These are phyloP conservation scores for Colletotrichum karsti DNA, from an alignment of 2,329 filamentous ascomycete species.

Conservation along the genomic window DNA sequence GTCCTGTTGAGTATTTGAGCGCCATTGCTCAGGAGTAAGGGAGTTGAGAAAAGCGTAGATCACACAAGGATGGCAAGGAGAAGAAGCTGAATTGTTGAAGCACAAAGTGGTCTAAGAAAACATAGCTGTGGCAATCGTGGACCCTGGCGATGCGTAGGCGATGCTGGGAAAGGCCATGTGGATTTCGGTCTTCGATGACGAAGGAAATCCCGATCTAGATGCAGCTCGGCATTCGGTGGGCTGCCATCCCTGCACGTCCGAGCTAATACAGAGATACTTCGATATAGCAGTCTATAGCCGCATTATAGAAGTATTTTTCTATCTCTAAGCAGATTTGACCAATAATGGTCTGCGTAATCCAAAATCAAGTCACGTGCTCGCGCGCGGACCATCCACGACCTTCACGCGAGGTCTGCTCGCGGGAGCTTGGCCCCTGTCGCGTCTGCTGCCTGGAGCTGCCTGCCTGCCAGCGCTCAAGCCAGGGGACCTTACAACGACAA, in stretches of 20 bases:
- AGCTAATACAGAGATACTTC: conserved; percentile 4
- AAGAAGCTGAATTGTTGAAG: background rate
- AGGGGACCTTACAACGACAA: background rate
- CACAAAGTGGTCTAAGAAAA: background rate
- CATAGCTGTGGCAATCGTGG: conserved; percentile 15
- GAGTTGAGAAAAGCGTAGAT: background rate
- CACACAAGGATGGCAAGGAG: background rate
- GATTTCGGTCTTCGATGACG: conserved; percentile 24
- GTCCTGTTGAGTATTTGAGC: conserved; percentile 46
- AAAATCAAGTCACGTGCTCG: conserved; percentile 20
- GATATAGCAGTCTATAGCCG: too few species aligned
- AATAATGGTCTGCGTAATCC: conserved; percentile 24
- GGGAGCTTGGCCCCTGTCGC: conserved; percentile 7
- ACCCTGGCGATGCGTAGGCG: conserved; percentile 7
- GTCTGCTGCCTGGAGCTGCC: conserved; percentile 24
- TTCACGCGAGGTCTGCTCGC: conserved; percentile 1
- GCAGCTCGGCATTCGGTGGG: conserved; percentile 4
- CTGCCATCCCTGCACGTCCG: conserved; percentile 9
- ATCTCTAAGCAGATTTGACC: background rate
- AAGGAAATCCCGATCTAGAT: conserved; percentile 27
- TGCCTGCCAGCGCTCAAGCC: background rate
- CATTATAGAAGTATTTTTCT: background rate
- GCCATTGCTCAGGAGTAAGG: conserved; percentile 42
- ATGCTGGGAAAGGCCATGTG: conserved; percentile 5
- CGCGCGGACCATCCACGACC: conserved; percentile 1